Conservation (phyloP, 768 basidiomycete species). For the Podaxis rugospora region DNA sequence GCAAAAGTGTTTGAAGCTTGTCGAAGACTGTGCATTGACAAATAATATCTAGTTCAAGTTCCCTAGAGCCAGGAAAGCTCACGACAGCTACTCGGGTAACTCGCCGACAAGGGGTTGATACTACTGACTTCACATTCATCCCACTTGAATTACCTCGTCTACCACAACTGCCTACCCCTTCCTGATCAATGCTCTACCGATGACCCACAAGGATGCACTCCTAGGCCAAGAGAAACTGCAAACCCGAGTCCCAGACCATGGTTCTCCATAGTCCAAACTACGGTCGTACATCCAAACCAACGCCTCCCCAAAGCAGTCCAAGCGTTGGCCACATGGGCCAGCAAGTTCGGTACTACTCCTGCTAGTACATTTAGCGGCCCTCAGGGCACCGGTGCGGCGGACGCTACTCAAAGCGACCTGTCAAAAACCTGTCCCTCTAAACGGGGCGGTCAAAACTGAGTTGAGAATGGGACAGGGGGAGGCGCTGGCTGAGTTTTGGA, state of each 20-base stretch:
- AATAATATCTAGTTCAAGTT: too few species aligned
- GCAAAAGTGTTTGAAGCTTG: slow-evolving; percentile 15
- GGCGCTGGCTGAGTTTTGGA: slow-evolving; percentile 17
- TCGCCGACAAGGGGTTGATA: too few species aligned
- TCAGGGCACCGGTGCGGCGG: not conserved
- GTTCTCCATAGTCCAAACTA: slow-evolving; percentile 51
- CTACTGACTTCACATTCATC: too few species aligned
- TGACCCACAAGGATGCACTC: slow-evolving; percentile 19
- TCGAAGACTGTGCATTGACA: too few species aligned
- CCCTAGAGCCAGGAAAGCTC: too few species aligned
- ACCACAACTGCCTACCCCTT: slow-evolving; percentile 18
- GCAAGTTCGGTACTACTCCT: slow-evolving; percentile 17
- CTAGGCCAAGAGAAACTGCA: slow-evolving; percentile 27
- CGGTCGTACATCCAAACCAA: slow-evolving; percentile 56
- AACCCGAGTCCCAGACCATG: slow-evolving; percentile 48
- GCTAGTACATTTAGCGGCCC: slow-evolving; percentile 35
- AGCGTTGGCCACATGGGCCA: slow-evolving; percentile 26
- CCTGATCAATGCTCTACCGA: slow-evolving; percentile 15
- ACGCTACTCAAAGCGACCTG: too few species aligned
- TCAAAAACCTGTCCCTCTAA: not conserved
- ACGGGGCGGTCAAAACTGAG: slow-evolving; percentile 1
- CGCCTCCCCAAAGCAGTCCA: slow-evolving; percentile 35
- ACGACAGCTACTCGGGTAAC: too few species aligned
- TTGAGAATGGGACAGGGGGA: slow-evolving; percentile 40
- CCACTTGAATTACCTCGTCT: slow-evolving; percentile 14